A percentile compares a stretch with the other conserved stretches of the same genome.
Evolutionary conservation across 148 eudicot species (phyloP).

Genomic region (Oxyria digyna): DNA sequence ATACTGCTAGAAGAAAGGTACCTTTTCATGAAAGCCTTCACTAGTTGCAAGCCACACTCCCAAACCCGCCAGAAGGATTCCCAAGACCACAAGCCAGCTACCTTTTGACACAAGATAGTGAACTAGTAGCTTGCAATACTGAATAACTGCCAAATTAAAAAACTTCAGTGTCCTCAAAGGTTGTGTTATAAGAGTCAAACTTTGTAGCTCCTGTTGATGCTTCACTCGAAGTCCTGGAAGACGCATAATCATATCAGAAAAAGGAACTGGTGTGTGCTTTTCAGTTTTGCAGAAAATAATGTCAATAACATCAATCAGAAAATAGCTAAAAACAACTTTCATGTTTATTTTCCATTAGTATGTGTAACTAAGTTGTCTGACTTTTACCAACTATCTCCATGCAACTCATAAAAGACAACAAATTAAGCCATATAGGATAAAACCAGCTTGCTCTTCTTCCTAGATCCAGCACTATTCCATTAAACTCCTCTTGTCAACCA

Average conservation of each 20-base stretch:
- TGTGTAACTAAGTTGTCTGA: not conserved
- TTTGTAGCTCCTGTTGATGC: constrained; percentile 65
- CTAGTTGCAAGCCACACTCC: constrained; percentile 39
- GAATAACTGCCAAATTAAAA: constrained; percentile 52
- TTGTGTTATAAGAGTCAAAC: constrained; percentile 57
- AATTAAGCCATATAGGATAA: too few relatives aligned
- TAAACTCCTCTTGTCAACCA: not conserved
- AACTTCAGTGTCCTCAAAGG: constrained; percentile 67
- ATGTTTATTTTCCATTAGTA: not conserved
- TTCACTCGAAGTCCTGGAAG: constrained; percentile 53
- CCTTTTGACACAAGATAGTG: constrained; percentile 58
- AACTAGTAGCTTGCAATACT: constrained; percentile 42
- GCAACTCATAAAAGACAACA: not conserved
- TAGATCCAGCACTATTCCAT: not conserved
- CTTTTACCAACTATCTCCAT: not conserved
- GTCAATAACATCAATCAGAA: not conserved
- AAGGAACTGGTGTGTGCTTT: not conserved
- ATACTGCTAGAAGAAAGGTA: constrained; percentile 18
- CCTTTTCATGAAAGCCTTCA: constrained; percentile 90
- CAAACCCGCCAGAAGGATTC: constrained; percentile 24
- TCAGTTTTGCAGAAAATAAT: not conserved
- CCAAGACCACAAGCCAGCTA: constrained; percentile 49
- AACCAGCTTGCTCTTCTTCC: not conserved
- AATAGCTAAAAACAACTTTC: not conserved
- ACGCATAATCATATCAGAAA: constrained; percentile 13